Evolutionary conservation across 2,329 filamentous ascomycete species (phyloP), one percentile per base, ranked within the genome.

Genomic region (Pseudocercospora fijiensis): DNA sequence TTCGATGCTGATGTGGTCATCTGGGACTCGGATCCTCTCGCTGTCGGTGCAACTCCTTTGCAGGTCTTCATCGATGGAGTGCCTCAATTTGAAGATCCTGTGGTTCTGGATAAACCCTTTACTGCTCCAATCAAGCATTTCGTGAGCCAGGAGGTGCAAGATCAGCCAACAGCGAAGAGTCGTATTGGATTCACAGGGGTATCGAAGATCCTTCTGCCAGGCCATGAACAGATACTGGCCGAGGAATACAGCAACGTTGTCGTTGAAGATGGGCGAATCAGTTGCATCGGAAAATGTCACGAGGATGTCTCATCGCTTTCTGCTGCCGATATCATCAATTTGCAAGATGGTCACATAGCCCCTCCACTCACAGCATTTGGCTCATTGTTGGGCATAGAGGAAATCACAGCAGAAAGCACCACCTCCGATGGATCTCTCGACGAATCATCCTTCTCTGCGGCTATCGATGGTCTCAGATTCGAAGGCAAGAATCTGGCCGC

Each of bases 261-360:
- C 24, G 73, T 89, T 28, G 76, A 76, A 0, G 73, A 80, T 1
- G 86, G 87, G 55, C 80, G 78, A 43, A 81, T 90, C 20, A 71
- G 78, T 18, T 90, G 88, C 69, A 67, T 86, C 7, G 87, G 87
- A 2, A 11, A 70, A 1, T 89, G 87, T 72, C 63, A 72, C 0
- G 81, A 86, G 63, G 69, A 84, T 2, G 68, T 75, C 4, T 72
- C 75, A 0, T 79, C 81, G 2, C 49, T 52, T 8, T 52, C 49
- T 16, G 45, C 51, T 65, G 72, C 3, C 61, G 75, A 76, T 53
- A 71, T 78, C 1, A 73, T 90, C 26, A 60, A 77, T 6, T 79
- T 90, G 5, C 70, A 79, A 20, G 81, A 90, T 67, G 88, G 88
- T 0, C 81, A 89, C 69, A 70, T 90, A n/a, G 83, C 84, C 5